Percentiles rank a stretch among this genome's conserved stretches.
phyloP scores from a whole-genome alignment of 169 alveolate species.

The Plasmodium vivax region DNA sequence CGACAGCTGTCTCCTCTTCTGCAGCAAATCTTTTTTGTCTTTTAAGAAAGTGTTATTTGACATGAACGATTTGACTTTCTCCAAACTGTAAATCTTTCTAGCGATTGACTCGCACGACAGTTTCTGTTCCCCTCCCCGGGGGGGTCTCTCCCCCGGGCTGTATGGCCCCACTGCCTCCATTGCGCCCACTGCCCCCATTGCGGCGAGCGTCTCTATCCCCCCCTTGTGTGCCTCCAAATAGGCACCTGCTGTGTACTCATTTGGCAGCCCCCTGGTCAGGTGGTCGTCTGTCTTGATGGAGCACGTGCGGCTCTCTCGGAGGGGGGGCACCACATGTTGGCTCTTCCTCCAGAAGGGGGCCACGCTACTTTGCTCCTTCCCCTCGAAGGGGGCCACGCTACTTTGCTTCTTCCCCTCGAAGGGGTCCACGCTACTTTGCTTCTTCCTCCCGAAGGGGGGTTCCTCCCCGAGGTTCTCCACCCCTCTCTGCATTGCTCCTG shows the following conservation, averaged over 20 bases:
- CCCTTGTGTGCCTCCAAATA: neutral
- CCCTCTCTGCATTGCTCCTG: neutral
- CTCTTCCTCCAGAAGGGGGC: neutral
- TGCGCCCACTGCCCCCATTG: neutral
- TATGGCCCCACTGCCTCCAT: neutral
- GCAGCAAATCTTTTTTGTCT: slow-evolving; percentile 20
- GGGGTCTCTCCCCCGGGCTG: neutral
- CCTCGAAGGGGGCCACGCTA: neutral
- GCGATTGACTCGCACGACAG: neutral
- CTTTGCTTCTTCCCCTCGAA: neutral
- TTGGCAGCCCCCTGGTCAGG: neutral
- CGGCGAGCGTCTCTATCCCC: neutral
- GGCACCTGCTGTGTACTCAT: neutral
- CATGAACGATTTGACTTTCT: slow-evolving; percentile 56
- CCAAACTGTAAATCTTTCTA: slow-evolving; percentile 34
- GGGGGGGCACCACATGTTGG: neutral
- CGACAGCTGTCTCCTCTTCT: slow-evolving; percentile 12
- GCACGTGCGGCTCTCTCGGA: neutral
- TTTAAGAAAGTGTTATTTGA: slow-evolving; percentile 35
- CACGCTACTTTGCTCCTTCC: neutral
- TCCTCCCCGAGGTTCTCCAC: neutral
- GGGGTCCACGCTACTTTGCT: neutral
- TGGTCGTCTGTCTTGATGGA: slow-evolving; percentile 5
- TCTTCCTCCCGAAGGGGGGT: neutral
- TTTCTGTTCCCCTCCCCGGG: neutral